Evolutionary conservation across 106 monocot species (phyloP), one percentile per base, ranked within the genome.

Genomic region (Iris macrosiphon): DNA sequence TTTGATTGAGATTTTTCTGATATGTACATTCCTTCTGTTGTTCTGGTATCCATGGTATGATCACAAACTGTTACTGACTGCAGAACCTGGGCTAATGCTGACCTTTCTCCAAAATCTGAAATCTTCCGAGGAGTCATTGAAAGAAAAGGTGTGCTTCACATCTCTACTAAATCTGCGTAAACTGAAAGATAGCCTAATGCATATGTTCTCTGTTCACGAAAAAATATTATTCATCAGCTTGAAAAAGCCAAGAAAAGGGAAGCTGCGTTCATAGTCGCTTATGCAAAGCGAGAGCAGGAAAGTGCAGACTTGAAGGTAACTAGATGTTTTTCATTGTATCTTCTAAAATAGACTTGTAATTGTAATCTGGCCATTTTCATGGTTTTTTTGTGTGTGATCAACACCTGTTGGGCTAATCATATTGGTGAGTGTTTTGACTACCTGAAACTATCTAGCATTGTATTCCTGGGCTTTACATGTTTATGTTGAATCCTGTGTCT

Each of bases 221-320:
- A n/a, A n/a, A n/a, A n/a, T 49, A 17, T 73, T 77, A 24, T 8
- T 54, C 55, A 12, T 45, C 75, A 98, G 98, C 83, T 98, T 50
- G 98, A 98, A 59, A 98, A 98, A 65, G 98, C 87, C 37, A 98
- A 87, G 70, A 98, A 91, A 75, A 85, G 72, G 69, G 98, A 98
- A 67, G 98, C 90, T 40, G 98, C 98, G 46, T 83, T 91, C 19
- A 91, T 98, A 40, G 98, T 98, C 31, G 72, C 91, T 42, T 87
- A 83, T 78, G 98, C 98, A 55, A 98, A 98, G 66, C 74, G 78
- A 17, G 98, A 98, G 26, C 90, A 91, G 57, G 98, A 98, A 72
- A 87, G 91, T 64, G 87, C 91, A 14, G 98, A 98, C 39, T 67
- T 98, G 53, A 98, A 98, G 98, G 98, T 98, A 67, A 55, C n/a